Evolutionary conservation across 106 monocot species (phyloP), one percentile per base, ranked within the genome.

Genomic region (Hemerocallis citrina): DNA sequence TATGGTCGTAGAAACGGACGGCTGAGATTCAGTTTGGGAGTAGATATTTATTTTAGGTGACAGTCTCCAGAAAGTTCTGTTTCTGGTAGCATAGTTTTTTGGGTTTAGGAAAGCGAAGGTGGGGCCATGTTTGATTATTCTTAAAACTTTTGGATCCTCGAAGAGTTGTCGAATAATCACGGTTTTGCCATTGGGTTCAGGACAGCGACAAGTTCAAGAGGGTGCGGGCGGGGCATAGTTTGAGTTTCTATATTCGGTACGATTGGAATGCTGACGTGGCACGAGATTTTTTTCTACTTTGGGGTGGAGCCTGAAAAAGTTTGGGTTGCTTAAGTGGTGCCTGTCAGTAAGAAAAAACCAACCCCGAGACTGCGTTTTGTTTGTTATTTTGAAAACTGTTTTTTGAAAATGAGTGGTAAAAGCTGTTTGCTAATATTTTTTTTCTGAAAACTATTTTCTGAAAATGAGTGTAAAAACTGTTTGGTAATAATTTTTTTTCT

Each of bases 11-110:
- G 15, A 54, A 30, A 20, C 19, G 31, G n/a, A 30, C 52, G 52
- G 52, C 16, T 5, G 19, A 31, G 52, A 54, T 31, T 54, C 0
- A n/a, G 2, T 7, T 31, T 29, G 4, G 1, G 4, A 31, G 25
- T 1, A 29, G 28, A 54, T 23, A 32, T 30, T 25, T 54, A 15
- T 49, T 52, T n/a, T n/a, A 0, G 0, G 14, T 5, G 29, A n/a
- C n/a, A 28, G 30, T 23, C 52, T 54, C 52, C 52, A 54, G 52
- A 54, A 54, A 54, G 52, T 54, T 54, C 52, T 54, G 7, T 32
- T 1, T 5, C 15, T 4, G n/a, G n/a, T n/a, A n/a, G n/a, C n/a
- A n/a, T n/a, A n/a, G n/a, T n/a, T n/a, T n/a, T n/a, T n/a, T n/a
- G n/a, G n/a, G n/a, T n/a, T n/a, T n/a, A n/a, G n/a, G n/a, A n/a